A percentile compares a stretch with the other conserved stretches of the same genome.
phyloP scores from a whole-genome alignment of 495 filamentous ascomycete genomes.

The Tuber magnatum region DNA sequence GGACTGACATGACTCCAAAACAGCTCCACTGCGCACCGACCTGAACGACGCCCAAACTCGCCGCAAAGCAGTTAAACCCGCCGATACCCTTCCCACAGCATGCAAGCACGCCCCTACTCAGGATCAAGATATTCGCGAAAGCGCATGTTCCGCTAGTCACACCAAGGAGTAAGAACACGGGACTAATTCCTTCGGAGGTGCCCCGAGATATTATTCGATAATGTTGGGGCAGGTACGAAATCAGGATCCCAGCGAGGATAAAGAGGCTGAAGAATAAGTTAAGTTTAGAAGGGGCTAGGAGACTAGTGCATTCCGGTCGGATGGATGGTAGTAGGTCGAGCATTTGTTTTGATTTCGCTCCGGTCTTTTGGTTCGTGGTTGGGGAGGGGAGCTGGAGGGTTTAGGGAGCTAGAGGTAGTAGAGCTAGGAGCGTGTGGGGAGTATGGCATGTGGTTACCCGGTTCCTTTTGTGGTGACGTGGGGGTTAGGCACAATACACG shows the following conservation, averaged over 20 bases:
- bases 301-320: slow-evolving; percentile 26
- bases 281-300: slow-evolving; percentile 32
- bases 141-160: slow-evolving; percentile 78
- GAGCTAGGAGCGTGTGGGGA: not conserved
- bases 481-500: no score
- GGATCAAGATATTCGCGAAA: slow-evolving; percentile 82
- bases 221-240: slow-evolving; percentile 91
- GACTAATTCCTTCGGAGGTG: slow-evolving; percentile 92
- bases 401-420: not conserved
- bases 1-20: slow-evolving; percentile 80
- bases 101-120: slow-evolving; percentile 68
- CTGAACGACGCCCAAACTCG: slow-evolving; percentile 78
- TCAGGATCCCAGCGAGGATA: slow-evolving; percentile 79
- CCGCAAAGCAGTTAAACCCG: slow-evolving; percentile 74
- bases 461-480: not conserved
- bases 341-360: not conserved
- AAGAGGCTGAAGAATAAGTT: slow-evolving; percentile 45
- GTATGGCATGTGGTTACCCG: not conserved
- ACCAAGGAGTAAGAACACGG: slow-evolving; percentile 86
- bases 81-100: slow-evolving; percentile 71
- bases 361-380: not conserved
- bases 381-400: not conserved
- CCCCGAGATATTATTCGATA: slow-evolving; percentile 76
- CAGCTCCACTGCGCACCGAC: slow-evolving; percentile 84
- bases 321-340: not conserved